Evolutionary conservation across 805 yeast genomes (phyloP), one percentile per base, ranked within the genome.

Genomic region (Candida endomychidarum): DNA sequence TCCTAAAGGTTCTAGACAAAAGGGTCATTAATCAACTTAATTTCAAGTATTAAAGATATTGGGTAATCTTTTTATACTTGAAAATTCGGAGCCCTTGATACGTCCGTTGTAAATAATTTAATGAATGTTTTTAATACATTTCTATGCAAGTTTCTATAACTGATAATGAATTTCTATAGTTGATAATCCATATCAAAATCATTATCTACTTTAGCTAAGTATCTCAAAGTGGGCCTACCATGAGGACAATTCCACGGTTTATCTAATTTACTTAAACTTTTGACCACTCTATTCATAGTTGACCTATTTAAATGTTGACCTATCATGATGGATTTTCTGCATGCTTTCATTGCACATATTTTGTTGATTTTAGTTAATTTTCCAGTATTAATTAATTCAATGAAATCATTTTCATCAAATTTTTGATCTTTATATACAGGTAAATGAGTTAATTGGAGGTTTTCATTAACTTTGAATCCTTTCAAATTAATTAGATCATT

Each of bases 221-320:
- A 97, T 40, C 99, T 74, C 84, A 93, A 80, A 1, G 99, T 93
- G 0, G 99, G 99, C 47, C 99, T 69, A 0, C 99, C 99, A 62
- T 93, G 99, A 0, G 99, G 99, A 54, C 89, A 81, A 51, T 83
- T 84, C 99, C 99, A 93, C 0, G 99, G 99, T 56, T 87, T 86
- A 46, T 88, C 90, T 26, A 93, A 67, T 0, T 59, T 65, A 9
- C 91, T 78, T 38, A 93, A 65, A 53, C 88, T 75, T 21, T 65
- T 57, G 5, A 93, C 90, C 2, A 93, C 79, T 26, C 54, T 65
- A 2, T 60, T 56, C 99, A 93, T 93, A 6, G 78, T 74, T 7
- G 58, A 67, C 21, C 40, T 48, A 6, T 69, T 72, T 32, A 93
- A 67, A 3, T 83, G 76, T 48, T 75, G 81, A 0, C 99, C 99